Base-by-base conservation (phyloP, 1,284 basidiomycete genomes). In the Porodaedalea pini region DNA sequence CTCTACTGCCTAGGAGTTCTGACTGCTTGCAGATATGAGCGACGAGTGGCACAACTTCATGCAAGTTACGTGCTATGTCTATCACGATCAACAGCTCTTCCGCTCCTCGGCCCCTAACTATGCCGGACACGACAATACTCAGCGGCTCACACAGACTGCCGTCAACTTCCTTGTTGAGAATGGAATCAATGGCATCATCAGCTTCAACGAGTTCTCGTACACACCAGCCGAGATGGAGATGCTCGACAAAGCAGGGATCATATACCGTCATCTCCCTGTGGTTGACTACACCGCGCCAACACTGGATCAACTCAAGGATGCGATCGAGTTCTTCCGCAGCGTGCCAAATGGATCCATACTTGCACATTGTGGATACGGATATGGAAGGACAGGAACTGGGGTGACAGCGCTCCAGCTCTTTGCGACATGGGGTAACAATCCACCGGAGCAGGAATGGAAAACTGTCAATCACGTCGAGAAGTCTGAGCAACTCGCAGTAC, bases 351-450 rank as follows among this genome's bases (percentile, higher is more conserved):
- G 44, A n/a, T 47, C 21, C 17, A 59, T 58, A 4, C 61, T 64
- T 29, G 48, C 64, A 7, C 63, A 62, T 51, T 66, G 60, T 39
- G 64, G 62, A 19, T 64, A 58, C 49, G 62, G 62, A 2, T 57
- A 58, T 37, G 64, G 59, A 10, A 60, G 64, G 57, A 65, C 62
- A 17, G 63, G 63, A 17, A 64, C 63, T 5, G 58, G 58, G n/a
- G 48, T 64, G 6, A 63, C 63, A 21, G 61, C 61, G 6, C n/a
- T 63, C 19, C 63, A 64, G 56, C 54, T 64, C 10, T 50, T 23
- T 36, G 25, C 52, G 39, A 64, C 63, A 32, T 11, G 40, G n/a
- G 63, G 63, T 11, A 21, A 47, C n/a, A 47, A 54, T 37, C 62
- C 63, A 3, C 21, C 41, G 19, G 19, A 25, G 25, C 5, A 8